Evolutionary conservation across 2,329 filamentous ascomycete species (phyloP), one percentile per base, ranked within the genome.

Genomic region (Helotiales sp.): DNA sequence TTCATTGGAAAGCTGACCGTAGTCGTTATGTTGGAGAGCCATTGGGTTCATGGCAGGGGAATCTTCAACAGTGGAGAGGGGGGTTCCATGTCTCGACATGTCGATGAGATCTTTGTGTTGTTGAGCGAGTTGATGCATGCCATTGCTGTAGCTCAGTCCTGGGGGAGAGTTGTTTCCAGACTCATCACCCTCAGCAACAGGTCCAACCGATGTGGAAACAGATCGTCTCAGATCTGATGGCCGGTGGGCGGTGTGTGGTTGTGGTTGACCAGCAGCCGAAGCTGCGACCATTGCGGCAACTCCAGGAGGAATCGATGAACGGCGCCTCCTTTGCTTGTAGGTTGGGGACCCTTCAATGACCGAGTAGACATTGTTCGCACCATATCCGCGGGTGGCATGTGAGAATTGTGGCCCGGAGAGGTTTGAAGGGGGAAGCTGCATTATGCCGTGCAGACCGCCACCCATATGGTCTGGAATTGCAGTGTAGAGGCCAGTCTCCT

Each of bases 261-360:
- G 82, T 55, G 84, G 83, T 17, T 82, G 80, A 37, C 82, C 82
- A 37, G 82, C 81, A 34, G 83, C 80, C 24, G 85, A 83, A n/a
- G 90, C 87, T 59, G 88, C 88, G 70, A 90, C 87, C 68, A 91
- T 89, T 52, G 86, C 87, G 66, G 86, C 85, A 78, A 93, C 88
- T 72, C 91, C 88, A 13, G 92, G 91, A 26, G 95, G 93, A 70
- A 98, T 93, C 49, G 95, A 98, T 40, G 96, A 97, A 70, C 96
- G 91, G 73, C 96, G 89, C 79, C 96, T 88, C 75, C 96, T 89
- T 84, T 98, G 96, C 87, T 99, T 99, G 84, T 99, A 99, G 43
- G 96, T 98, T 13, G 96, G 96, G 30, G 96, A 99, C 58, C 96
- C 96, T 82, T 99, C 96, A 77, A 98, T 96, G 59, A 97, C 94